Evolutionary conservation across 78 protist genomes (phyloP).

Genomic region (Cavenderia fasciculata): DNA sequence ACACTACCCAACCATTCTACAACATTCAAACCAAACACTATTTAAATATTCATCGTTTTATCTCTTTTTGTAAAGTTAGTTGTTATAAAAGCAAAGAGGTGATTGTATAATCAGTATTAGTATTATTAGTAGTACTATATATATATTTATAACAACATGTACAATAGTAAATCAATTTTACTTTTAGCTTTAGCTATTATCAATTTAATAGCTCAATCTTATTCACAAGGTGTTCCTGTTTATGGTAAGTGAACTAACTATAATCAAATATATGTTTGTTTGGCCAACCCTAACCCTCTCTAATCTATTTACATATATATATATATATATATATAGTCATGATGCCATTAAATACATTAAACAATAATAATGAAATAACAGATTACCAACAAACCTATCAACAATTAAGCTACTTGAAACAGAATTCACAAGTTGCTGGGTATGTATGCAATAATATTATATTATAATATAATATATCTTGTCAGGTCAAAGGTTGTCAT

Average conservation of each 20-base stretch:
- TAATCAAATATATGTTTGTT: background rate
- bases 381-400: background rate
- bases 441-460: background rate
- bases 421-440: slow-evolving; percentile 2
- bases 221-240: slow-evolving; percentile 32
- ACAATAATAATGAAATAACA: slow-evolving; percentile 27
- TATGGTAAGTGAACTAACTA: slow-evolving; percentile 1
- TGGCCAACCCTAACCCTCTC: background rate
- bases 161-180: too few relatives aligned
- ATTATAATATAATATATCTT: background rate
- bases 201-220: too few relatives aligned
- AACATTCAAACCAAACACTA: too few relatives aligned
- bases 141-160: too few relatives aligned
- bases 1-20: too few relatives aligned
- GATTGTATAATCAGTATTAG: too few relatives aligned
- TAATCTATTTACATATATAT: too few relatives aligned
- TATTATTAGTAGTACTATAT: too few relatives aligned
- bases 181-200: too few relatives aligned
- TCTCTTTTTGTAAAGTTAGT: too few relatives aligned
- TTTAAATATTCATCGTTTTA: too few relatives aligned
- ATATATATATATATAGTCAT: slow-evolving; percentile 50
- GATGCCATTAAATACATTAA: slow-evolving; percentile 82
- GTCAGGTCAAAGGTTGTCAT: background rate
- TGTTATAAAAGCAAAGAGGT: too few relatives aligned
- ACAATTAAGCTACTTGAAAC: slow-evolving; percentile 66